These are phyloP conservation scores for Lagenaria siceraria DNA, from an alignment of 306 rosid species.

Conservation along the genomic window DNA sequence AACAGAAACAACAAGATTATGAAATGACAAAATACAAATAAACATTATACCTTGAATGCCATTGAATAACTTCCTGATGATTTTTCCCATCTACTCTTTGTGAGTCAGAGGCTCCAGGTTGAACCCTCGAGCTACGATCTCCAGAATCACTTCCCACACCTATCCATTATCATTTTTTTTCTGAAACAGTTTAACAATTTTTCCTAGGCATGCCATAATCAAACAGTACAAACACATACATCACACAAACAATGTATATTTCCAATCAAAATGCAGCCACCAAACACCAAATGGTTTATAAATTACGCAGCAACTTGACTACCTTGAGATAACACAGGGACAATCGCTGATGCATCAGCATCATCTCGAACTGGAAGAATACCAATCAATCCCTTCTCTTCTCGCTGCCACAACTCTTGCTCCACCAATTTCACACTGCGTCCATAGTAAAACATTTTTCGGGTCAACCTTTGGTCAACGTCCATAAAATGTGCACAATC, in stretches of 20 bases:
- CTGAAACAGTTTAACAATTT: neutral
- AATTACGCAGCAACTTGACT: neutral
- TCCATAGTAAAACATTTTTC: neutral
- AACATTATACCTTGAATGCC: constrained; percentile 70
- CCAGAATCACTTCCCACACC: constrained; percentile 51
- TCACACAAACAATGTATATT: neutral
- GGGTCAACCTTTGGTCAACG: neutral
- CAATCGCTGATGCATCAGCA: constrained; percentile 47
- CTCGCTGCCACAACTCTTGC: constrained; percentile 98
- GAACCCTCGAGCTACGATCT: constrained; percentile 53
- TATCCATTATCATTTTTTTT: constrained; percentile 1
- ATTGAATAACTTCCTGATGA: constrained; percentile 73
- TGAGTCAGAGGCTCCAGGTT: constrained; percentile 52
- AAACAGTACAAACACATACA: neutral
- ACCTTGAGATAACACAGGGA: constrained; percentile 58
- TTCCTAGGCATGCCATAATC: neutral
- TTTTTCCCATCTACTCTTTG: constrained; percentile 53
- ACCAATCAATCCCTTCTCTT: constrained; percentile 95
- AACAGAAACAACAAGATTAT: neutral
- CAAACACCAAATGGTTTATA: neutral
- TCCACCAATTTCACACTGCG: constrained; percentile 91
- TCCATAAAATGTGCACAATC: neutral
- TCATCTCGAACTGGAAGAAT: constrained; percentile 85
- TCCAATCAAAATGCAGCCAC: neutral
- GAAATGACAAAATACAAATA: neutral